A percentile compares a stretch with the other conserved stretches of the same genome.
Evolutionary conservation across 1,284 basidiomycete species (phyloP).

Genomic region (Cerrena zonata): DNA sequence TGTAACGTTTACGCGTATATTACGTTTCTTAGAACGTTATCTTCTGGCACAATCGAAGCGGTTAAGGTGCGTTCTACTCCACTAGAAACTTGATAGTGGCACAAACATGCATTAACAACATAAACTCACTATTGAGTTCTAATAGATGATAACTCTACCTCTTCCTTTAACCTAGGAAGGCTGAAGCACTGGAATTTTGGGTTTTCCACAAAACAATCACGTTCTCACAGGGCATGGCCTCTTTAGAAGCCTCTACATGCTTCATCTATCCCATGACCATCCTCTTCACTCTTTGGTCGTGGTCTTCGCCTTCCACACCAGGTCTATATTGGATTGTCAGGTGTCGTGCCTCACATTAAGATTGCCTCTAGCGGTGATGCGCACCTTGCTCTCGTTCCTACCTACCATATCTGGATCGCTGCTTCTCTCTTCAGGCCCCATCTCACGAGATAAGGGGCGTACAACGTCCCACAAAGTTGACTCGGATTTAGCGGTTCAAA

Average conservation of each 20-base stretch:
- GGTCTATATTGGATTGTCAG: neutral
- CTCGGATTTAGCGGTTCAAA: neutral
- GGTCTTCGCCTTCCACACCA: neutral
- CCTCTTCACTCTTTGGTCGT: neutral
- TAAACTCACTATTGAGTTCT: neutral
- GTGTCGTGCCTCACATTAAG: neutral
- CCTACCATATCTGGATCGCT: neutral
- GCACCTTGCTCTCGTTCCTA: neutral
- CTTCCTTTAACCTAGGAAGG: neutral
- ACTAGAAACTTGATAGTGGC: neutral
- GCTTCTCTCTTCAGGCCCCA: neutral
- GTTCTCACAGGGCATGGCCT: neutral
- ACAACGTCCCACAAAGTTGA: neutral
- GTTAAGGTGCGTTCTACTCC: neutral
- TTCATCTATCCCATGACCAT: neutral
- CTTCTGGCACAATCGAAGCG: neutral
- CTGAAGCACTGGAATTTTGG: neutral
- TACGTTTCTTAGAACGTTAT: neutral
- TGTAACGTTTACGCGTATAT: neutral
- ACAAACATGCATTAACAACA: neutral
- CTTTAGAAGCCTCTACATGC: neutral
- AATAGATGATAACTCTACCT: neutral
- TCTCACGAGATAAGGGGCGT: neutral
- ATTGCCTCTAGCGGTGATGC: neutral
- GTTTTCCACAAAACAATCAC: neutral